A percentile compares a stretch with the other conserved stretches of the same genome.
Conservation (phyloP, 495 filamentous ascomycete species). For the Neurospora sp. region DNA sequence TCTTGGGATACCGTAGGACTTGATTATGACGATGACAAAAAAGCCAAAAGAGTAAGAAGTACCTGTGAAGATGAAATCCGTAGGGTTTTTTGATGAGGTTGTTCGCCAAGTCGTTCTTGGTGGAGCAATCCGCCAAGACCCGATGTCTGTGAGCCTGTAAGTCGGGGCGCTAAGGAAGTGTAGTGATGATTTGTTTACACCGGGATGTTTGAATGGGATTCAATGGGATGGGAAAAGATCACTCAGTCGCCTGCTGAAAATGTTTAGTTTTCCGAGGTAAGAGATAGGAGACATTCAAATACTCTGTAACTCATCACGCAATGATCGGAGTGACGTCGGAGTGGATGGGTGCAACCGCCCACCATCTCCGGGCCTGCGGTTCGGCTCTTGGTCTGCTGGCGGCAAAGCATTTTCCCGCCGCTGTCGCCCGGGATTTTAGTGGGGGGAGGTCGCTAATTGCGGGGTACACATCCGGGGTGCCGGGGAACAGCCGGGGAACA, state of each 20-base stretch:
- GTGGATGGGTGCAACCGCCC: background rate
- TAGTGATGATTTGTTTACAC: background rate
- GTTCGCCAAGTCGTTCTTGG: background rate
- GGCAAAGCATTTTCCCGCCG: background rate
- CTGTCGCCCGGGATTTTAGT: background rate
- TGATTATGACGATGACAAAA: background rate
- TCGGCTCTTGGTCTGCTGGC: background rate
- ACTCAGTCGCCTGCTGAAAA: background rate
- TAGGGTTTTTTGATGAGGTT: background rate
- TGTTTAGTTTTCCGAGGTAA: background rate
- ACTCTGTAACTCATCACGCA: background rate
- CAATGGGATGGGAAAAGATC: background rate
- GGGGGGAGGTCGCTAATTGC: background rate
- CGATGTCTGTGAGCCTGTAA: background rate
- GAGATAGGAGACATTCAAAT: background rate
- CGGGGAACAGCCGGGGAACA: background rate
- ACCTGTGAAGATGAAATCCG: background rate
- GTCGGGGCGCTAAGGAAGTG: background rate
- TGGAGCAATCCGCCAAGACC: background rate
- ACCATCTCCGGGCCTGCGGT: background rate
- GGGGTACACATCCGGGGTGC: background rate
- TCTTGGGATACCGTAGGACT: background rate
- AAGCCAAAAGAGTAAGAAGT: background rate
- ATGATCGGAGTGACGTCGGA: background rate
- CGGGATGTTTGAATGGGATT: background rate